These are phyloP conservation scores for Apiospora hydei DNA, from an alignment of 2,329 filamentous ascomycete genomes.

Conservation along the genomic window DNA sequence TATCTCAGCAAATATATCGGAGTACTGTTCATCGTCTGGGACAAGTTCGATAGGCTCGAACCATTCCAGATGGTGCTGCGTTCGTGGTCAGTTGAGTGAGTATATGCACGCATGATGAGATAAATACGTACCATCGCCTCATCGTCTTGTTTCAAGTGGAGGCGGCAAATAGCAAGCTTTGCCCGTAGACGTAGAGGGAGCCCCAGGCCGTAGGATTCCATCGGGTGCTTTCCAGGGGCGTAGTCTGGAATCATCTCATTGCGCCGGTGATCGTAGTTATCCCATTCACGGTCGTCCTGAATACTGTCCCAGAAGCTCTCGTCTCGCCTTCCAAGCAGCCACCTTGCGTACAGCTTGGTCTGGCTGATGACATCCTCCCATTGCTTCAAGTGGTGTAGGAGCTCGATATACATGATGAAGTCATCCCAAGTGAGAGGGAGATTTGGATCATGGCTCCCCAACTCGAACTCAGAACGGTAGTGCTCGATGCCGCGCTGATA, in stretches of 20 bases:
- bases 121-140: constrained; percentile 74
- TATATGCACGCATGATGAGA: background rate
- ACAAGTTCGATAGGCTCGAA: constrained; percentile 68
- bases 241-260: constrained; percentile 65
- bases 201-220: constrained; percentile 71
- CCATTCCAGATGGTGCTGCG: constrained; percentile 70
- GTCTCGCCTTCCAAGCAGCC: constrained; percentile 77
- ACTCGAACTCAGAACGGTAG: constrained; percentile 39
- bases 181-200: constrained; percentile 84
- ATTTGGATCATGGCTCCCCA: constrained; percentile 41
- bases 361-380: constrained; percentile 72
- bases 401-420: constrained; percentile 83
- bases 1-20: constrained; percentile 79
- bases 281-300: constrained; percentile 89
- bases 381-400: constrained; percentile 71
- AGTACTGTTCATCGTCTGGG: constrained; percentile 65
- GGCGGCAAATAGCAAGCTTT: constrained; percentile 83
- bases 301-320: constrained; percentile 81
- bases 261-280: constrained; percentile 75
- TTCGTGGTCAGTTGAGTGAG: background rate
- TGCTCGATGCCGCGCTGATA: constrained; percentile 57
- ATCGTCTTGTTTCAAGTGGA: constrained; percentile 70
- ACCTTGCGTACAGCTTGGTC: constrained; percentile 77
- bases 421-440: constrained; percentile 75
- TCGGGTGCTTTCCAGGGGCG: constrained; percentile 57